Percentiles rank a stretch among this genome's conserved stretches.
Conservation (phyloP, 257 asterid genomes). For the Thymus mandschuricus region DNA sequence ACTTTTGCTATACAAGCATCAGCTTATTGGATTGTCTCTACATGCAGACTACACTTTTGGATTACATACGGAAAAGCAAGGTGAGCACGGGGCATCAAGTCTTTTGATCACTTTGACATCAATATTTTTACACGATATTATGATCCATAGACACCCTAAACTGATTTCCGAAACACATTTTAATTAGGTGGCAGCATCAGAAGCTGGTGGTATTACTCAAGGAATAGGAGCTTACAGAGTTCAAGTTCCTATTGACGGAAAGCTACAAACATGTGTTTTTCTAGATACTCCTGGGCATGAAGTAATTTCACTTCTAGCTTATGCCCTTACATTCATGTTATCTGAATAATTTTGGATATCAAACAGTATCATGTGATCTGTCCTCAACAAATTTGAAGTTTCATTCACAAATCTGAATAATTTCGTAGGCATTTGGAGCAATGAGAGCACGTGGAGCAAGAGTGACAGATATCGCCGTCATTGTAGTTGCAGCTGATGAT, state of each 20-base stretch:
- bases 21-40: constrained; percentile 35
- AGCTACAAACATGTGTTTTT: constrained; percentile 82
- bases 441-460: constrained; percentile 99
- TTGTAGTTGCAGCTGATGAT: constrained; percentile 99
- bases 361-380: not conserved
- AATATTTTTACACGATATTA: constrained; percentile 18
- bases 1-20: constrained; percentile 9
- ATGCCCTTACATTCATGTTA: constrained; percentile 12
- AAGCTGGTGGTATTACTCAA: constrained; percentile 98
- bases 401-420: constrained; percentile 29
- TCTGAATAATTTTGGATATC: constrained; percentile 17
- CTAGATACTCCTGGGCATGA: constrained; percentile 99
- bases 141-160: constrained; percentile 21
- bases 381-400: constrained; percentile 1
- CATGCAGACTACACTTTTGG: constrained; percentile 93
- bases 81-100: constrained; percentile 40
- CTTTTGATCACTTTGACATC: constrained; percentile 4
- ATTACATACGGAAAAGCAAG: constrained; percentile 85
- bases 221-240: constrained; percentile 99
- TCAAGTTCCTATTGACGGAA: constrained; percentile 86
- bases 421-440: constrained; percentile 89
- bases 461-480: constrained; percentile 93
- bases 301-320: constrained; percentile 54
- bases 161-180: constrained; percentile 34
- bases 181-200: constrained; percentile 87